Evolutionary conservation across 371 early-diverging fungal species (phyloP), one percentile per base, ranked within the genome.

Genomic region (Mucor lusitanicus): DNA sequence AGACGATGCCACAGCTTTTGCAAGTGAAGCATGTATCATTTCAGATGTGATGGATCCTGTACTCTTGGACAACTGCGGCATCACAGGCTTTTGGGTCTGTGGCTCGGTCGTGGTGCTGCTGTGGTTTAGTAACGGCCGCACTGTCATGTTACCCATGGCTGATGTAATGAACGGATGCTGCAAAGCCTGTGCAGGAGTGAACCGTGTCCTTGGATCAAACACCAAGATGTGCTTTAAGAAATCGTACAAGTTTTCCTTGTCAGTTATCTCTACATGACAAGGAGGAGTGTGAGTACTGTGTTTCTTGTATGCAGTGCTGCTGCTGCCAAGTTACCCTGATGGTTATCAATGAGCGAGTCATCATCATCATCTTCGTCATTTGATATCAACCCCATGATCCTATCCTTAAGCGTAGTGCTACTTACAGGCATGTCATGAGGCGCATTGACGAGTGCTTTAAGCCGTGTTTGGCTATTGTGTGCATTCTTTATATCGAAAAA

Each of bases 141-240:
- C 28, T 2, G 28, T 3, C 17, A 28, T 55, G 28, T 50, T 50
- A 8, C 55, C 55, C 37, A 30, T 27, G 8, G 32, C 30, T 30
- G 58, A 42, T 17, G 61, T 53, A 30, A 98, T 91, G 71, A 98
- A 97, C 3, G 97, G 96, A 69, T 99, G 99, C 62, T 88, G 73
- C 42, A 87, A 76, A 11, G 99, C 99, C 67, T 96, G 92, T 44
- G 88, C 87, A 0, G 99, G 97, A 8, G 94, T 89, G 94, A 94
- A 94, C 44, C 99, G 85, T 73, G 89, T 88, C 48, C 88, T 77
- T 0, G 98, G 97, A 70, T 97, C 95, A 17, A 97, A 70, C 28
- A 90, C 85, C 57, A 98, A 76, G 21, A 95, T 75, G 11, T 93
- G 93, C 42, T 85, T 79, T n/a, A 97, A 65, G 75, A 74, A 63